Evolutionary conservation across 2,329 filamentous ascomycete genomes (phyloP).

Genomic region (Ophiosphaerella herpotricha): DNA sequence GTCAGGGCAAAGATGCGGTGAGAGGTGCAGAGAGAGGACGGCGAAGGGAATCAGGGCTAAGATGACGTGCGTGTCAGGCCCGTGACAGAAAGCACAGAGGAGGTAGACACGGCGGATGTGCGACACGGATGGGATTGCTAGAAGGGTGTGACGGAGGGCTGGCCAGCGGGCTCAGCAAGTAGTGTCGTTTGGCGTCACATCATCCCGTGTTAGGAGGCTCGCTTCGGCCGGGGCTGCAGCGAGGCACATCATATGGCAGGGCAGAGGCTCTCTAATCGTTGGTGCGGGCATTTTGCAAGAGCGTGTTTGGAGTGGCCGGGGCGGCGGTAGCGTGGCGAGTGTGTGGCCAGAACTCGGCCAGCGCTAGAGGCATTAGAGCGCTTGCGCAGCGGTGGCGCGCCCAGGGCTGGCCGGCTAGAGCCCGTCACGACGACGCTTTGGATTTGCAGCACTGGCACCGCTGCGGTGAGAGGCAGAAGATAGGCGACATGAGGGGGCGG

Average conservation of each 20-base stretch:
- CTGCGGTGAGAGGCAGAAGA: background rate
- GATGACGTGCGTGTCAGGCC: constrained; percentile 17
- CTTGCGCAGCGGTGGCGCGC: constrained; percentile 24
- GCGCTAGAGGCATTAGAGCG: constrained; percentile 27
- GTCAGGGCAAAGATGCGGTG: constrained; percentile 30
- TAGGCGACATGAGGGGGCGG: constrained; percentile 33
- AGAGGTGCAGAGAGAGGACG: constrained; percentile 3
- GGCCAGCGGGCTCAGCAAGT: constrained; percentile 10
- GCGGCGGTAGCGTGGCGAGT: constrained; percentile 5
- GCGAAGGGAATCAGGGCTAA: background rate
- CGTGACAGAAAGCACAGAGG: constrained; percentile 2
- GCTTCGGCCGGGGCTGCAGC: constrained; percentile 29
- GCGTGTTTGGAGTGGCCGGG: constrained; percentile 15
- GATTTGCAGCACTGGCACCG: constrained; percentile 9
- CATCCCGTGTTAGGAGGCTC: constrained; percentile 15
- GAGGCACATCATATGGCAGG: constrained; percentile 16
- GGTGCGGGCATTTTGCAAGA: constrained; percentile 12
- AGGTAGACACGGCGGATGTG: background rate
- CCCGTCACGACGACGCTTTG: constrained; percentile 20
- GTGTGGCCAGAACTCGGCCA: constrained; percentile 17
- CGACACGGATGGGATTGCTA: constrained; percentile 1
- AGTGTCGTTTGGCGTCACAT: constrained; percentile 19
- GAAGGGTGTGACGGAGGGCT: background rate
- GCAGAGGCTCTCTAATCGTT: constrained; percentile 22
- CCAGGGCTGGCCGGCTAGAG: constrained; percentile 13